A percentile compares a stretch with the other conserved stretches of the same genome.
phyloP scores from a whole-genome alignment of 2,329 filamentous ascomycete species.

The Verticillium nonalfalfae region DNA sequence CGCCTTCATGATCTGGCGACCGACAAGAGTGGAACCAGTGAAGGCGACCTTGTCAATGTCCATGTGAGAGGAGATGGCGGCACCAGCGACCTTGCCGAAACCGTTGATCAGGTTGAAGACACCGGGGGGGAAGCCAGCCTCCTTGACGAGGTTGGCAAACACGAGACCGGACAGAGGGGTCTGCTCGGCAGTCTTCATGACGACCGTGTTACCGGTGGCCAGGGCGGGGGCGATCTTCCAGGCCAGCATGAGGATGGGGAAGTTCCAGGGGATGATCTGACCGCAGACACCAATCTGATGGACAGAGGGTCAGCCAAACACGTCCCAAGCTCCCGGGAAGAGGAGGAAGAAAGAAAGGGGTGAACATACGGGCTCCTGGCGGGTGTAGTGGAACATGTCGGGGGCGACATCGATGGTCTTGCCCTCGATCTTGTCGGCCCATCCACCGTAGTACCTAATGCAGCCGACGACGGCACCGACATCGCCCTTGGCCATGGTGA shows the following conservation, averaged over 20 bases:
- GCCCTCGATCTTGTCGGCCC: constrained; percentile 87
- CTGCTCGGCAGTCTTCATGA: constrained; percentile 73
- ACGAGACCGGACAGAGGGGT: constrained; percentile 65
- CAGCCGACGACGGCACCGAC: constrained; percentile 60
- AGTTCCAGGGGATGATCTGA: constrained; percentile 89
- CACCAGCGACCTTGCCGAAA: constrained; percentile 72
- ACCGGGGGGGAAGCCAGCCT: constrained; percentile 73
- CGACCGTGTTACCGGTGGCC: constrained; percentile 64
- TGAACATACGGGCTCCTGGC: constrained; percentile 60
- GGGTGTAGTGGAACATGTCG: constrained; percentile 79
- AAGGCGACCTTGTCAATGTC: constrained; percentile 80
- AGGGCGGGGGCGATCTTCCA: constrained; percentile 80
- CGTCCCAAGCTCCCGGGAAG: neutral
- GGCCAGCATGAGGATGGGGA: constrained; percentile 71
- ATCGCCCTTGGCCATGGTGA: constrained; percentile 70
- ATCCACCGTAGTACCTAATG: constrained; percentile 68
- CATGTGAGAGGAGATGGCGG: constrained; percentile 70
- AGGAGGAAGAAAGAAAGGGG: no score
- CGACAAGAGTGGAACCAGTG: constrained; percentile 70
- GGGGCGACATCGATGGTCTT: constrained; percentile 76
- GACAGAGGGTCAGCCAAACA: neutral
- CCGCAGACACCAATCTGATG: constrained; percentile 66
- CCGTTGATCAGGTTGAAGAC: constrained; percentile 74
- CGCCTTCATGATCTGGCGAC: constrained; percentile 74
- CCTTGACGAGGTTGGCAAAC: constrained; percentile 59